Evolutionary conservation across 169 alveolate genomes (phyloP), one percentile per base, ranked within the genome.

Genomic region (Fabrea salina): DNA sequence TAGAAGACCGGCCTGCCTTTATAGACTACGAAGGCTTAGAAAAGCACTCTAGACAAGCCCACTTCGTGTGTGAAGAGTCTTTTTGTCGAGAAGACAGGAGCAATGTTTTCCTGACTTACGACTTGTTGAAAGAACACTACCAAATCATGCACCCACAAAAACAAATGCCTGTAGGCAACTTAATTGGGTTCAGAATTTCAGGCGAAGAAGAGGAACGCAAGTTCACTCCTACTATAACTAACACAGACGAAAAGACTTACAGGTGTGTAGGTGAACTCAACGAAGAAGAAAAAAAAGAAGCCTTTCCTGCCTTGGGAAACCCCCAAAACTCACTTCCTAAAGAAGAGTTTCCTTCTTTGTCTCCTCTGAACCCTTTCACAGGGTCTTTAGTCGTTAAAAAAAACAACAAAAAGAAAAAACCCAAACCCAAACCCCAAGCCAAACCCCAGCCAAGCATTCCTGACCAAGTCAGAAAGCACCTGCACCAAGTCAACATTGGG

Each of bases 41-140:
- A 67, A 19, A 16, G 2, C 78, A 67, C 44, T 67, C 39, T 44
- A 16, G 78, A 19, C 56, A 67, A 43, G 78, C 78, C 33, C 78
- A 67, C 44, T 43, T 22, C 33, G 3, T 67, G 44, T 67, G 78
- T 67, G 78, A 67, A 4, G 30, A 22, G 11, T n/a, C 13, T n/a
- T 8, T 43, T 11, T 67, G 78, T 43, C n/a, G 30, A 43, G 30
- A 44, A 8, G 37, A 37, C 13, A 41, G 11, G 35, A 1, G 44
- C 44, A 43, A 22, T 40, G 78, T 67, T n/a, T 67, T 67, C 33
- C 16, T 37, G 59, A 41, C 35, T 16, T 44, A 67, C 44, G 78
- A 37, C 11, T 56, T 41, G 8, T 27, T 67, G 13, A 67, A 30
- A 43, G 56, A 67, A 8, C 78, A 67, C 4, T 67, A 67, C 33